phyloP scores from a whole-genome alignment of 495 filamentous ascomycete genomes.

The Trichoderma parareesei region DNA sequence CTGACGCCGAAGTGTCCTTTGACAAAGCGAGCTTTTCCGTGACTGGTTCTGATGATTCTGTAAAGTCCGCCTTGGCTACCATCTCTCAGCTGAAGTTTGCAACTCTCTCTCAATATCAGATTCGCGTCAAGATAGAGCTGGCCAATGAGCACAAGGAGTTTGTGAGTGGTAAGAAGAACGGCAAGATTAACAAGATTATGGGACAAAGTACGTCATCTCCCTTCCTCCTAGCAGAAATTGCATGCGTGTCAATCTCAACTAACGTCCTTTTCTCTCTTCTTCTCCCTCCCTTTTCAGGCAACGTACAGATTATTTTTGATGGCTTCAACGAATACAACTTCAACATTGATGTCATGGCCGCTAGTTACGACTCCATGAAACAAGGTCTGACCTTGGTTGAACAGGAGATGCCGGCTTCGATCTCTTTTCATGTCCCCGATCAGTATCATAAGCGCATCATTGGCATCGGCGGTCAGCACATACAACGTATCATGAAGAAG shows the following conservation, averaged over 20 bases:
- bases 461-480: constrained; percentile 95
- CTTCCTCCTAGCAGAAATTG: not conserved
- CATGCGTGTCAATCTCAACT: constrained; percentile 6
- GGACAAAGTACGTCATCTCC: constrained; percentile 60
- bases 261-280: not conserved
- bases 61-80: constrained; percentile 87
- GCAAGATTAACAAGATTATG: constrained; percentile 99
- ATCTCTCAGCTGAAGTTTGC: constrained; percentile 89
- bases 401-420: constrained; percentile 97
- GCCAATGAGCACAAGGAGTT: constrained; percentile 99
- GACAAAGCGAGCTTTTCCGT: constrained; percentile 90
- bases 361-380: constrained; percentile 84
- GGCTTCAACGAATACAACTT: constrained; percentile 99
- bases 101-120: constrained; percentile 77
- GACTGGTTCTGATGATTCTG: constrained; percentile 88
- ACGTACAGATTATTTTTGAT: constrained; percentile 98
- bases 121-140: constrained; percentile 95
- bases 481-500: constrained; percentile 99
- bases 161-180: constrained; percentile 98
- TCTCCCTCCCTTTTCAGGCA: constrained; percentile 38
- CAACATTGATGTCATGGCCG: constrained; percentile 94
- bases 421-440: constrained; percentile 99
- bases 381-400: constrained; percentile 87
- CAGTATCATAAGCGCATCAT: constrained; percentile 99
- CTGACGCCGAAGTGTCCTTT: constrained; percentile 87